Percentiles rank a stretch among this genome's conserved stretches.
phyloP scores from a whole-genome alignment of 306 rosid genomes.

The Citrullus amarus region DNA sequence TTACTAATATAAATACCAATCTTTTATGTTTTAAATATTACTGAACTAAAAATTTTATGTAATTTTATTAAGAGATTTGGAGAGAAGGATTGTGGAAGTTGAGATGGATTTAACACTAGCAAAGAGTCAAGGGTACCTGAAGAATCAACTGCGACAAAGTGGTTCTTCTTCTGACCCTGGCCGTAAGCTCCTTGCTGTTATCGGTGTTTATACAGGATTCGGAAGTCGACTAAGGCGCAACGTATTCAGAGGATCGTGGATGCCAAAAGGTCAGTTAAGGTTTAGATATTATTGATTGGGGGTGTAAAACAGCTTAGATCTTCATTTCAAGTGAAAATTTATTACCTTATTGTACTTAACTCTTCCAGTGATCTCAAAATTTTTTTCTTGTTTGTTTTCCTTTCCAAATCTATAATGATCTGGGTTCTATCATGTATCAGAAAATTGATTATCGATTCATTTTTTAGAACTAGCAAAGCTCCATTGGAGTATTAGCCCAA shows the following conservation, averaged over 20 bases:
- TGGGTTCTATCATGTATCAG: neutral
- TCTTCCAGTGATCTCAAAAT: neutral
- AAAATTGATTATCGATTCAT: neutral
- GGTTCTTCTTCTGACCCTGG: constrained; percentile 55
- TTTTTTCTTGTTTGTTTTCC: neutral
- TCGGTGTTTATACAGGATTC: constrained; percentile 94
- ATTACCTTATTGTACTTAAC: neutral
- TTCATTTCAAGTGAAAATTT: neutral
- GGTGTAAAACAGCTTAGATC: neutral
- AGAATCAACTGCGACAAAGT: constrained; percentile 33
- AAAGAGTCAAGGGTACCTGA: constrained; percentile 92
- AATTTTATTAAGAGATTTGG: constrained; percentile 48
- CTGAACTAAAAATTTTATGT: neutral
- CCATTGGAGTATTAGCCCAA: neutral
- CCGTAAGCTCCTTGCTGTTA: constrained; percentile 68
- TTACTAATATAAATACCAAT: neutral
- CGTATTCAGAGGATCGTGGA: constrained; percentile 88
- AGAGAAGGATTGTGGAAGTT: constrained; percentile 88
- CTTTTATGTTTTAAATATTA: neutral
- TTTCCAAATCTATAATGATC: neutral
- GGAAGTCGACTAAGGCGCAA: constrained; percentile 78
- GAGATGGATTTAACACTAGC: constrained; percentile 93
- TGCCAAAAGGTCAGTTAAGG: constrained; percentile 68
- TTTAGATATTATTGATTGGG: neutral
- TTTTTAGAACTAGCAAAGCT: neutral